Evolutionary conservation across 345 rosid species (phyloP), one percentile per base, ranked within the genome.

Genomic region (Gossypioides kirkii): DNA sequence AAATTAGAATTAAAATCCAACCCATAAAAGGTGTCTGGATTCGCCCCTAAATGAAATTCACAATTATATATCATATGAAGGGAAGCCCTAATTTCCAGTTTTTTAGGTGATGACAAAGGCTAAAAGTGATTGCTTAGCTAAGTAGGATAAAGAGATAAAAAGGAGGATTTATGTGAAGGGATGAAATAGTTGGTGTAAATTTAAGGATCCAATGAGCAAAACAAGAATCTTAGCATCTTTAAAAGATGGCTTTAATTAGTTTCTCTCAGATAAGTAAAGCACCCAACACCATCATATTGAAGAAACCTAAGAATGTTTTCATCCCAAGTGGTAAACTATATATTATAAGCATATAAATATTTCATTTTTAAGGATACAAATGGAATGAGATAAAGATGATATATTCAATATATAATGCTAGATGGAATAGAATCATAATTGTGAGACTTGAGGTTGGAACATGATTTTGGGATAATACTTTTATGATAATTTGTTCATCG

Each of bases 191-290:
- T 67, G 74, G 79, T 56, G 79, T 65, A 79, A 72, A 43, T 77
- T 74, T 78, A 70, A 47, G 80, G 76, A 74, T 68, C 75, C 66
- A 53, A 23, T 38, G 63, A 38, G 56, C 70, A 79, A 71, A 32
- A 84, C 62, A 82, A 74, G 84, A 80, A 78, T 69, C 63, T 71
- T 69, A 45, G 89, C 80, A 77, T 81, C 77, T 74, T 9, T 69
- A 36, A 75, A 71, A 76, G 64, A 60, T 59, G 68, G 38, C 10
- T 32, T 54, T 38, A 56, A 46, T n/a, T n/a, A 32, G 38, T 0
- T 32, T 32, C 36, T 32, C 36, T 32, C 36, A 4, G 36, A 61
- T 58, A 58, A 28, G 52, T 11, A 79, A 60, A 82, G 80, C 68
- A 76, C 76, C 73, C 46, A 46, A 61, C 38, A 47, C 6, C 52